These are phyloP conservation scores for Thymus mandschuricus DNA, from an alignment of 257 asterid genomes.

Conservation along the genomic window DNA sequence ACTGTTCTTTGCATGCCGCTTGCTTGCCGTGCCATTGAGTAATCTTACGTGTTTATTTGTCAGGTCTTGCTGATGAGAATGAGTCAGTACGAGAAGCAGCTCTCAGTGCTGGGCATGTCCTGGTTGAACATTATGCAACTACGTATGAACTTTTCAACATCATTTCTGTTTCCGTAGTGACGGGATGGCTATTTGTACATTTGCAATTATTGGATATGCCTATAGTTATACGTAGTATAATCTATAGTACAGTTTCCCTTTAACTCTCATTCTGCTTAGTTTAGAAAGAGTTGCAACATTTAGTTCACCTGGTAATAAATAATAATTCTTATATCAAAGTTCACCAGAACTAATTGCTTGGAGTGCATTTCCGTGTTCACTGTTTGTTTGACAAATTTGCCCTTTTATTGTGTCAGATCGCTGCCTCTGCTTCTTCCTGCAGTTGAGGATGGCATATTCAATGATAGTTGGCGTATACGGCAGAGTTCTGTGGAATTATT, in stretches of 20 bases:
- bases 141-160: slow-evolving; percentile 61
- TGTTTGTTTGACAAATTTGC: slow-evolving; percentile 11
- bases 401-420: slow-evolving; percentile 55
- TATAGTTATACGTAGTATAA: not conserved
- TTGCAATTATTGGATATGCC: slow-evolving; percentile 5
- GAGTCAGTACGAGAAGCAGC: slow-evolving; percentile 99
- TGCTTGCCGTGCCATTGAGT: slow-evolving; percentile 12
- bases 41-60: slow-evolving; percentile 22
- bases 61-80: slow-evolving; percentile 99
- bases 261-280: slow-evolving; percentile 3
- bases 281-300: not conserved
- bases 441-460: slow-evolving; percentile 98
- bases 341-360: slow-evolving; percentile 7
- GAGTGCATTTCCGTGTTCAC: not conserved
- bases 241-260: not conserved
- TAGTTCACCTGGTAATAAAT: slow-evolving; percentile 1
- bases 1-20: slow-evolving; percentile 28
- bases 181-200: not conserved
- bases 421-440: slow-evolving; percentile 98
- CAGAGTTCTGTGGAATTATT: slow-evolving; percentile 98
- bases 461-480: slow-evolving; percentile 98
- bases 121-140: slow-evolving; percentile 96
- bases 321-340: slow-evolving; percentile 9
- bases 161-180: slow-evolving; percentile 3
- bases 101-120: slow-evolving; percentile 97